Evolutionary conservation across 208 protist genomes (phyloP), one percentile per base, ranked within the genome.

Genomic region (Wallacemonas sp.): DNA sequence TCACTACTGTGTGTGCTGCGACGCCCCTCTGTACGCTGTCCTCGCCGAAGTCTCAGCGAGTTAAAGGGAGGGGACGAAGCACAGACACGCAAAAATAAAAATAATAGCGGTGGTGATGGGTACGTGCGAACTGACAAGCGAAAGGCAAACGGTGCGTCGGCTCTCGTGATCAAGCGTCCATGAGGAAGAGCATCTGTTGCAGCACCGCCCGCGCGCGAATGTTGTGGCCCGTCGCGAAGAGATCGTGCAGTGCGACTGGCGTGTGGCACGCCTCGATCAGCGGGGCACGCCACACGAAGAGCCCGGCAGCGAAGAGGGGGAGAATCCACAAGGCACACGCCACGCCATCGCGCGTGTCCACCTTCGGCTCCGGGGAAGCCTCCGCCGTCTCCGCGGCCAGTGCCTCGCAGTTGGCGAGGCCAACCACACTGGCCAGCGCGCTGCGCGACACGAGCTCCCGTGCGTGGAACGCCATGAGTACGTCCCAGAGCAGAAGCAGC

Each of bases 251-350:
- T 19, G 91, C 81, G 3, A 77, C 71, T 6, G 65, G 70, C 1
- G 76, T 85, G 19, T 62, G 62, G 61, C 83, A 91, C 22, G 64
- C 65, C 62, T 85, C 71, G 8, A 94, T 79, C 36, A 96, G 71
- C 38, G 85, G 85, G 24, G 91, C 91, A 8, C 88, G 81, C 57
- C 79, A 83, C n/a, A 89, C 76, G 63, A 96, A 89, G 19, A 96
- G 46, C 29, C 63, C 76, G 27, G 91, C 91, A 27, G 91, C 91
- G 39, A 92, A 60, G 33, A 94, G 38, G 2, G 91, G 79, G 13
- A 96, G 42, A 27, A 96, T 42, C 91, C 85, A 93, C 64, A 94
- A 67, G 6, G 83, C 83, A 59, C 79, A 91, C 15, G 87, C 79
- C 1, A 64, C 48, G 21, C 27, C 22, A 29, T 64, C 8, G 17